These are phyloP conservation scores for Albizia julibrissin DNA, from an alignment of 306 rosid genomes.

Conservation along the genomic window DNA sequence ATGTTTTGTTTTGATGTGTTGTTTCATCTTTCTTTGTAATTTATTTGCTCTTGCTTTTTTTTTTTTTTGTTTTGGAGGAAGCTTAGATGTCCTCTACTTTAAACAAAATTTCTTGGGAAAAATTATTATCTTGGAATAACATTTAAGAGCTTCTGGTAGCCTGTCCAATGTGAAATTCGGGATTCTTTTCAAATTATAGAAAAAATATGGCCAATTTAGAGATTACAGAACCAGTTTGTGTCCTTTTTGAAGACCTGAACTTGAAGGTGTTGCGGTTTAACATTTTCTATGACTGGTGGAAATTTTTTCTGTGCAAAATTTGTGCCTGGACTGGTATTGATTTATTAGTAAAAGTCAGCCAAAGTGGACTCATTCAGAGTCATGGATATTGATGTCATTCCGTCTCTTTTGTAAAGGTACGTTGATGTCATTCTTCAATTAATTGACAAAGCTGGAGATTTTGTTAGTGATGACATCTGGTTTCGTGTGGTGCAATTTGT, in stretches of 20 bases:
- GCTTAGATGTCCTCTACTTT: not conserved
- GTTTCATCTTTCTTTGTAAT: slow-evolving; percentile 19
- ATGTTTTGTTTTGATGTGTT: not conserved
- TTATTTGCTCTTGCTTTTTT: not conserved
- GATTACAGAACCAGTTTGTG: not conserved
- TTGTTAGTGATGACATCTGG: slow-evolving; percentile 99
- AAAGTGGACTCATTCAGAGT: slow-evolving; percentile 3
- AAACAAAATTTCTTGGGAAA: slow-evolving; percentile 5
- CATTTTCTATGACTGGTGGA: slow-evolving; percentile 23
- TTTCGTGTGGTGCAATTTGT: slow-evolving; percentile 99
- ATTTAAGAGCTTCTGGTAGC: slow-evolving; percentile 7
- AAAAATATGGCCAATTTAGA: not conserved
- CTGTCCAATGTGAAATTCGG: not conserved
- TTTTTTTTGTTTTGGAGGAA: not conserved
- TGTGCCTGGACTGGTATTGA: slow-evolving; percentile 8
- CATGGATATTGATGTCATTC: slow-evolving; percentile 24
- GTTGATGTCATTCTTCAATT: slow-evolving; percentile 98
- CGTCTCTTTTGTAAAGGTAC: slow-evolving; percentile 61
- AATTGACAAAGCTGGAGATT: slow-evolving; percentile 99
- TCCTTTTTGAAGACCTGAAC: not conserved
- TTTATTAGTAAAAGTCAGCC: not conserved
- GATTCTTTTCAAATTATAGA: not conserved
- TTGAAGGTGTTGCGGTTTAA: not conserved
- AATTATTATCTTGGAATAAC: not conserved
- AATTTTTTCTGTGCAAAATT: slow-evolving; percentile 1